Evolutionary conservation across 1,284 basidiomycete species (phyloP).

Genomic region (Ganoderma meredithae): DNA sequence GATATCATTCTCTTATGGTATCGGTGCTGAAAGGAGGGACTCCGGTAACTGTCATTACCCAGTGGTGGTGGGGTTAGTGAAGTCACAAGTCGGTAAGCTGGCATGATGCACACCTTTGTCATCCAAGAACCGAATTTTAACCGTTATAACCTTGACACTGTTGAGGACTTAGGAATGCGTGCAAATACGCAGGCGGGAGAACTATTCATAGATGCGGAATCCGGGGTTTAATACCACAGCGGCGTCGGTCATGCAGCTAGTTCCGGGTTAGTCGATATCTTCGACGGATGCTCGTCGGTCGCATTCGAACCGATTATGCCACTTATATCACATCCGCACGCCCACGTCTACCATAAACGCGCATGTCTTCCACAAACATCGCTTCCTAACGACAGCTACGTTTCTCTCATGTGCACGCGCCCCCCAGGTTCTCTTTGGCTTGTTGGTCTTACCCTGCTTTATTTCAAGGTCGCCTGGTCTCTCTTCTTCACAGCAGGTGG

Average conservation of each 20-base stretch:
- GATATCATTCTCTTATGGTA: background rate
- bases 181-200: conserved; percentile 20
- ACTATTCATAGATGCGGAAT: conserved; percentile 15
- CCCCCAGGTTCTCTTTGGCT: conserved; percentile 27
- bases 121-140: conserved; percentile 19
- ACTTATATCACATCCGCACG: conserved; percentile 16
- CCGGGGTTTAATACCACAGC: conserved; percentile 16
- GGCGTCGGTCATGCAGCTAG: conserved; percentile 7
- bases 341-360: background rate
- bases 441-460: background rate
- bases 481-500: background rate
- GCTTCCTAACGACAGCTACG: background rate
- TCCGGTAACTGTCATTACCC: background rate
- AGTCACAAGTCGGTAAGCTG: conserved; percentile 5
- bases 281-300: conserved; percentile 25
- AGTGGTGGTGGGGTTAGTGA: conserved; percentile 13
- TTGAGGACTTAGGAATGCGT: background rate
- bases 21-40: background rate
- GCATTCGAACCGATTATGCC: conserved; percentile 11
- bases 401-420: conserved; percentile 22
- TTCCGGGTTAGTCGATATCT: conserved; percentile 5
- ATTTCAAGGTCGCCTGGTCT: background rate
- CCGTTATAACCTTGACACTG: conserved; percentile 15
- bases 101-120: conserved; percentile 16
- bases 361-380: background rate